Evolutionary conservation across 495 filamentous ascomycete species (phyloP).

Genomic region (Paragyromitra xinjiangensis): DNA sequence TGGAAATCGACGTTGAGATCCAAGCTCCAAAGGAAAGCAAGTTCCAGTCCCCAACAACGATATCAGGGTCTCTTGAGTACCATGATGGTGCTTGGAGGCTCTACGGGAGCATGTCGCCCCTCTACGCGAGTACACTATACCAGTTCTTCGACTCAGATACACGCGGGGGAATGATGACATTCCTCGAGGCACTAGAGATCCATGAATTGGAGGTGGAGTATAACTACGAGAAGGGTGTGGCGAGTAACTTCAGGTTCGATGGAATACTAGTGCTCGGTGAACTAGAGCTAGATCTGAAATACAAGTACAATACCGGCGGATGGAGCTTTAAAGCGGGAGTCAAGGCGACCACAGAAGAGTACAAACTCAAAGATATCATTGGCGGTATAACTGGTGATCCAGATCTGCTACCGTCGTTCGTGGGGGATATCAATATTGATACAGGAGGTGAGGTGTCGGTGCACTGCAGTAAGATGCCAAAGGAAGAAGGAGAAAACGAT

Average conservation of each 20-base stretch:
- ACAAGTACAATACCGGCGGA: constrained; percentile 11
- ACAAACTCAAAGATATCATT: constrained; percentile 37
- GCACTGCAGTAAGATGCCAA: constrained; percentile 6
- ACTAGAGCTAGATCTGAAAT: constrained; percentile 38
- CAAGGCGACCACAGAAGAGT: neutral
- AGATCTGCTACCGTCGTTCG: neutral
- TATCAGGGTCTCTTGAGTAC: constrained; percentile 14
- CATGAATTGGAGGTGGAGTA: constrained; percentile 38
- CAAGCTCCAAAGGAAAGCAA: neutral
- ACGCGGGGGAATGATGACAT: constrained; percentile 24
- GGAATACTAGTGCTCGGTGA: constrained; percentile 42
- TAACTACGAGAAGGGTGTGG: constrained; percentile 28
- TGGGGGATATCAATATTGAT: neutral
- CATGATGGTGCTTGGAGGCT: constrained; percentile 27
- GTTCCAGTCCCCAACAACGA: neutral
- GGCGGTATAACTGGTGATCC: constrained; percentile 3
- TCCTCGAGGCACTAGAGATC: constrained; percentile 46
- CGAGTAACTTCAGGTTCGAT: constrained; percentile 34
- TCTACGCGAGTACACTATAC: constrained; percentile 38
- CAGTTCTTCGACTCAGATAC: constrained; percentile 41
- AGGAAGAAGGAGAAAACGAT: no score
- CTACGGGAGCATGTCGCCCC: neutral
- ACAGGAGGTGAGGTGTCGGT: constrained; percentile 1
- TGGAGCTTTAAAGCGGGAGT: constrained; percentile 47
- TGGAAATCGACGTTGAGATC: constrained; percentile 4